phyloP scores from a whole-genome alignment of 768 basidiomycete genomes.

The Calocybe cyanea region DNA sequence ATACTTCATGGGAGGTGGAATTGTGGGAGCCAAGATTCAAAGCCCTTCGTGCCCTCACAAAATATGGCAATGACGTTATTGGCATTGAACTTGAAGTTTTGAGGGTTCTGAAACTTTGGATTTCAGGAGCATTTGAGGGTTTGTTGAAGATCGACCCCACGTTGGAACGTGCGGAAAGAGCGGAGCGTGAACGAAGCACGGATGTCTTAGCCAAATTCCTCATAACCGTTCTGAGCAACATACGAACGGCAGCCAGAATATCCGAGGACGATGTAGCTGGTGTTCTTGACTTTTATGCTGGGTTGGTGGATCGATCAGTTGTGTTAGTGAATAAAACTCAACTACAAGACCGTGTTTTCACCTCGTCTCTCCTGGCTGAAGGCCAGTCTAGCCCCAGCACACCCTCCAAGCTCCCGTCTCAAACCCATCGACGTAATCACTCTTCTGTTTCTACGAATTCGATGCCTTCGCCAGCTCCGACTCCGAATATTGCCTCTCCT shows the following conservation, averaged over 20 bases:
- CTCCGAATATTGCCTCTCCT: constrained; percentile 12
- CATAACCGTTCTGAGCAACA: constrained; percentile 42
- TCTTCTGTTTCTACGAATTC: constrained; percentile 57
- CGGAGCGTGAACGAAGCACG: constrained; percentile 63
- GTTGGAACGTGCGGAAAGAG: constrained; percentile 37
- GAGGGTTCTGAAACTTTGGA: constrained; percentile 59
- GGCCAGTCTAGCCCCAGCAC: constrained; percentile 24
- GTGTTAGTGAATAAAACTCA: constrained; percentile 22
- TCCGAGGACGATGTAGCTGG: constrained; percentile 52
- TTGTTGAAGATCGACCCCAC: constrained; percentile 29
- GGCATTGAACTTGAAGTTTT: constrained; percentile 63
- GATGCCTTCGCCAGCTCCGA: constrained; percentile 26
- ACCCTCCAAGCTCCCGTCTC: constrained; percentile 21
- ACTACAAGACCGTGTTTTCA: constrained; percentile 23
- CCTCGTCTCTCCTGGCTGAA: constrained; percentile 27
- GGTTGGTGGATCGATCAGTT: constrained; percentile 53
- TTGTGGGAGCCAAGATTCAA: constrained; percentile 70
- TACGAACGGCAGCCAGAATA: constrained; percentile 56
- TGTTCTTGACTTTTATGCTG: constrained; percentile 59
- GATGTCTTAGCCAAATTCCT: constrained; percentile 59
- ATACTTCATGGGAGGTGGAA: constrained; percentile 56
- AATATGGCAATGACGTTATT: constrained; percentile 52
- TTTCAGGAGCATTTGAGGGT: constrained; percentile 59
- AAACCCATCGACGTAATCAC: constrained; percentile 53
- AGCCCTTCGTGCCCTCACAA: constrained; percentile 62